A percentile compares a stretch with the other conserved stretches of the same genome.
Conservation (phyloP, 495 filamentous ascomycete genomes). For the Xylaria telfairii region DNA sequence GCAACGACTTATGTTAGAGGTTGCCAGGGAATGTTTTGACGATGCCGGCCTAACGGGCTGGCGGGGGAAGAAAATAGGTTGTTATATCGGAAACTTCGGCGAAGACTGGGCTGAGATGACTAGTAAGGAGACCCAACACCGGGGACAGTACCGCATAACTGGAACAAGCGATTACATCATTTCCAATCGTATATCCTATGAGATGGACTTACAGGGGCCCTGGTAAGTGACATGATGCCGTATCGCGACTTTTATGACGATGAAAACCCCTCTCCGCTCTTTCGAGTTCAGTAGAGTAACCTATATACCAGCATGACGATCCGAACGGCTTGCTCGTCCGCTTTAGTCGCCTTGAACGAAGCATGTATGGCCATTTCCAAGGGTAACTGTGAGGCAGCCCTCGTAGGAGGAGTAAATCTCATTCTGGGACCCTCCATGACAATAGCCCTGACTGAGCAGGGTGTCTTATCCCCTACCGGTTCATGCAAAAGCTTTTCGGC, state of each 20-base stretch:
- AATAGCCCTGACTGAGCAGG: conserved; percentile 38
- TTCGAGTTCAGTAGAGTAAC: background rate
- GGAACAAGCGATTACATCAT: conserved; percentile 38
- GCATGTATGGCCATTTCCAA: conserved; percentile 45
- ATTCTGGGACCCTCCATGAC: conserved; percentile 46
- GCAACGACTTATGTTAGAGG: conserved; percentile 47
- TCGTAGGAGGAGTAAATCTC: conserved; percentile 24
- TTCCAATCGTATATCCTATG: conserved; percentile 37
- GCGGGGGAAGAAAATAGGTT: conserved; percentile 48
- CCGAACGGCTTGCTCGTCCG: conserved; percentile 58
- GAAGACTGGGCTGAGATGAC: conserved; percentile 37
- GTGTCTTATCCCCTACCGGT: conserved; percentile 39
- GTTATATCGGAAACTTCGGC: conserved; percentile 52
- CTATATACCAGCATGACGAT: conserved; percentile 40
- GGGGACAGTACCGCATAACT: conserved; percentile 8
- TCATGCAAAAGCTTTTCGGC: conserved; percentile 49
- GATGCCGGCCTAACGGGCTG: conserved; percentile 52
- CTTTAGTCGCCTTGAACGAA: conserved; percentile 55
- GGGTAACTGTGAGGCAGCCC: conserved; percentile 33
- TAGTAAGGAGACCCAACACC: conserved; percentile 19
- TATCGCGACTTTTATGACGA: too few species aligned
- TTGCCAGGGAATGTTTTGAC: conserved; percentile 50
- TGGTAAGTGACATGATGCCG: conserved; percentile 16
- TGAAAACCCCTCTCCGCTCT: background rate
- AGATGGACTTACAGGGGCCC: conserved; percentile 37